Conservation (phyloP, 2,329 filamentous ascomycete species). For the Monosporascus sp. region DNA sequence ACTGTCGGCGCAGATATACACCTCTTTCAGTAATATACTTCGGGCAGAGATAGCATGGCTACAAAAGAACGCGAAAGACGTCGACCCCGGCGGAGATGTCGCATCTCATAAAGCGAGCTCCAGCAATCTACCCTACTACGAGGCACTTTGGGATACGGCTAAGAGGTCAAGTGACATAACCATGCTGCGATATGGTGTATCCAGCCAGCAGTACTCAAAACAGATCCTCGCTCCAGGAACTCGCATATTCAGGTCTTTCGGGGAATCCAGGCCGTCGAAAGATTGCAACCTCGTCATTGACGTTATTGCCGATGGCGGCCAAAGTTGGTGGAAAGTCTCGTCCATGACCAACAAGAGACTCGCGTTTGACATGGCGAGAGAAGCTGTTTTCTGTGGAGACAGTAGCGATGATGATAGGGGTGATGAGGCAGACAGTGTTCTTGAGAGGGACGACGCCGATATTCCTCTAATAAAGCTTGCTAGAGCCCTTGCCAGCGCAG, state of each 20-base stretch:
- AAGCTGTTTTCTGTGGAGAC: conserved; percentile 24
- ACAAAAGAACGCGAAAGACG: conserved; percentile 7
- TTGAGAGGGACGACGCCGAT: conserved; percentile 14
- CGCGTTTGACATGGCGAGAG: conserved; percentile 26
- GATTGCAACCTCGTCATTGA: conserved; percentile 21
- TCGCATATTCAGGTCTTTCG: conserved; percentile 22
- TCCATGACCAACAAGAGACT: conserved; percentile 25
- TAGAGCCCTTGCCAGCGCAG: conserved; percentile 16
- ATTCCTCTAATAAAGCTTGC: conserved; percentile 26
- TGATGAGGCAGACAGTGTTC: background rate
- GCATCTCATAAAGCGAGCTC: conserved; percentile 18
- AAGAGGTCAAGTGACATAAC: conserved; percentile 24
- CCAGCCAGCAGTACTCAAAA: conserved; percentile 16
- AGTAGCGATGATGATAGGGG: conserved; percentile 19
- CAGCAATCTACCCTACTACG: conserved; percentile 22
- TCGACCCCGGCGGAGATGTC: conserved; percentile 11
- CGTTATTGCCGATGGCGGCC: conserved; percentile 23
- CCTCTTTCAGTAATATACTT: conserved; percentile 16
- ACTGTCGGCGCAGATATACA: conserved; percentile 18
- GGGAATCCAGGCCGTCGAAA: conserved; percentile 17
- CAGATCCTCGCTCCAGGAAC: conserved; percentile 23
- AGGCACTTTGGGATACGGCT: conserved; percentile 25
- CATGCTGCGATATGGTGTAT: conserved; percentile 21
- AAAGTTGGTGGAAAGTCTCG: conserved; percentile 27
- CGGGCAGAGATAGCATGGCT: conserved; percentile 16